Percentiles rank a stretch among this genome's conserved stretches.
These are phyloP conservation scores for Mrakia gelida DNA, from an alignment of 768 basidiomycete species.

Conservation along the genomic window DNA sequence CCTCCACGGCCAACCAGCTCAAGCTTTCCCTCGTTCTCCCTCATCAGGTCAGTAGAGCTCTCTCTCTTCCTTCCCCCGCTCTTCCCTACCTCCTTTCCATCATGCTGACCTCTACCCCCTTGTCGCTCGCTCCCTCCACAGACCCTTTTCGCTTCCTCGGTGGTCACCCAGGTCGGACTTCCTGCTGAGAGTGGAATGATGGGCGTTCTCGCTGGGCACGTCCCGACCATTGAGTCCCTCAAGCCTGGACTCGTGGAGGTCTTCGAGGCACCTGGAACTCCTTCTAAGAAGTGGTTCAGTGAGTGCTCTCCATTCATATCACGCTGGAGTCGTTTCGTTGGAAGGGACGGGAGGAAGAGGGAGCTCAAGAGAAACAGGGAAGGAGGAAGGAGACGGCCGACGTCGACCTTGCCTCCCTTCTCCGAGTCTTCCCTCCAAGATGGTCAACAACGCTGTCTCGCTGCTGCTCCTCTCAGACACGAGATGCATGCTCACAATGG, in stretches of 20 bases:
- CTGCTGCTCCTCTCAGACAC: no score
- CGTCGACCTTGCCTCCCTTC: background rate
- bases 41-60: conserved; percentile 66
- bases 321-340: background rate
- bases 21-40: conserved; percentile 90
- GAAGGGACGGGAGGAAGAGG: background rate
- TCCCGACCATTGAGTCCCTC: conserved; percentile 91
- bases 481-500: no score
- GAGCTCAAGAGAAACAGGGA: background rate
- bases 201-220: conserved; percentile 99
- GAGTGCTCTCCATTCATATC: conserved; percentile 43
- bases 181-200: conserved; percentile 93
- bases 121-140: conserved; percentile 42
- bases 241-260: conserved; percentile 93
- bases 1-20: conserved; percentile 61
- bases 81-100: background rate
- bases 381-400: background rate
- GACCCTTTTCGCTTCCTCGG: conserved; percentile 84
- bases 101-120: background rate
- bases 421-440: background rate
- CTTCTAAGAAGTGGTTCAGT: conserved; percentile 97
- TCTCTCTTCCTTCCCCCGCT: background rate
- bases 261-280: conserved; percentile 64
- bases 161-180: conserved; percentile 94
- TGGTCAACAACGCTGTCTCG: no score